Conservation (phyloP, 2,329 filamentous ascomycete genomes). For the Colletotrichum cordylinicola region DNA sequence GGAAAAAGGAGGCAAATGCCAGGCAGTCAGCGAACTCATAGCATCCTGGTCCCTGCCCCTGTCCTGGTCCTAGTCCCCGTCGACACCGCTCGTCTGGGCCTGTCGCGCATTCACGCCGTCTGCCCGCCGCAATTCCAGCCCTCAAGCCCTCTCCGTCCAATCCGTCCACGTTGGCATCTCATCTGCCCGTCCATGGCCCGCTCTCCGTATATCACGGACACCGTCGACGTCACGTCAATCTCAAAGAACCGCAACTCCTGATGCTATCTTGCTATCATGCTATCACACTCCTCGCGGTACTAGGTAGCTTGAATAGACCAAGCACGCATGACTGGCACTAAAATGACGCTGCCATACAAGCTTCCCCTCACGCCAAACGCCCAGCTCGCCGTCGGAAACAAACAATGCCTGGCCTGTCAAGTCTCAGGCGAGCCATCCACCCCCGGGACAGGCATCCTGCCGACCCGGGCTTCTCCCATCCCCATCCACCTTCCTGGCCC, state of each 20-base stretch:
- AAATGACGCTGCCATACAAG: neutral
- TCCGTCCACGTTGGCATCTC: neutral
- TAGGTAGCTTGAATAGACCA: neutral
- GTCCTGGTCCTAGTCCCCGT: neutral
- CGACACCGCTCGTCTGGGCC: slow-evolving; percentile 10
- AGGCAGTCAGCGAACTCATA: neutral
- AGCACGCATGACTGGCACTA: neutral
- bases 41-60: neutral
- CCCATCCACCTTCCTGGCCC: neutral
- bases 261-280: neutral
- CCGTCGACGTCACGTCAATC: neutral
- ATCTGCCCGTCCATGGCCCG: neutral
- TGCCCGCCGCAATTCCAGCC: neutral
- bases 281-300: neutral
- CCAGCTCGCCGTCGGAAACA: slow-evolving; percentile 1
- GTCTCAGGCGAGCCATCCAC: slow-evolving; percentile 7
- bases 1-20: neutral
- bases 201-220: neutral
- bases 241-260: neutral
- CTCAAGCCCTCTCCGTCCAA: neutral
- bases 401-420: slow-evolving; percentile 8
- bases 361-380: neutral
- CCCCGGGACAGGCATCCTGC: slow-evolving; percentile 2
- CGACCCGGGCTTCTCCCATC: neutral
- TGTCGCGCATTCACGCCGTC: neutral